phyloP scores from a whole-genome alignment of 805 yeast genomes.

The Teunomyces gatunensis region DNA sequence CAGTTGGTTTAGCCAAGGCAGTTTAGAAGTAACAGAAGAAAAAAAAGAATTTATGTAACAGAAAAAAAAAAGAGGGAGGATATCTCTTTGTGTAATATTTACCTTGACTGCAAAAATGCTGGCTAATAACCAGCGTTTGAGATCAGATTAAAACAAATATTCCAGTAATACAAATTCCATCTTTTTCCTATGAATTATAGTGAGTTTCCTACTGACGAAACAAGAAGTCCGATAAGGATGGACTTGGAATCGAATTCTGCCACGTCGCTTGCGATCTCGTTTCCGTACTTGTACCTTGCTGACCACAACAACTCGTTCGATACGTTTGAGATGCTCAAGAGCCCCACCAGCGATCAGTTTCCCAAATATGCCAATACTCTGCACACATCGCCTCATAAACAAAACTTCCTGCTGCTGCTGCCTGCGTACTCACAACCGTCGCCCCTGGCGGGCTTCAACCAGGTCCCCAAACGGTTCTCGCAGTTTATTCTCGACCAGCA shows the following conservation, averaged over 20 bases:
- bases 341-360: conserved; percentile 6
- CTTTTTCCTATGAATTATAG: background rate
- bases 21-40: conserved; percentile 16
- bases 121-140: background rate
- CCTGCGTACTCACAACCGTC: conserved; percentile 1
- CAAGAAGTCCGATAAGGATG: conserved; percentile 8
- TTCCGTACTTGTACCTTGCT: conserved; percentile 24
- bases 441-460: conserved; percentile 21
- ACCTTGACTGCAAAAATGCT: conserved; percentile 2
- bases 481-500: conserved; percentile 39
- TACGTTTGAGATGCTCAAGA: conserved; percentile 21
- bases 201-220: background rate
- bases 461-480: conserved; percentile 40
- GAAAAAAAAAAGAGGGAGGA: too few species aligned
- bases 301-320: conserved; percentile 22
- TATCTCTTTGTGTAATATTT: background rate
- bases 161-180: background rate
- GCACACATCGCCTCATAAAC: conserved; percentile 3
- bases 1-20: conserved; percentile 91
- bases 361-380: conserved; percentile 27
- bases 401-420: background rate
- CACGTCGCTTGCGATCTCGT: conserved; percentile 26
- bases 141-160: background rate
- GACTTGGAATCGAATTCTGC: conserved; percentile 26
- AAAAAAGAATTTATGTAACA: background rate